These are phyloP conservation scores for Eustoma russellianum DNA, from an alignment of 257 asterid genomes.

Conservation along the genomic window DNA sequence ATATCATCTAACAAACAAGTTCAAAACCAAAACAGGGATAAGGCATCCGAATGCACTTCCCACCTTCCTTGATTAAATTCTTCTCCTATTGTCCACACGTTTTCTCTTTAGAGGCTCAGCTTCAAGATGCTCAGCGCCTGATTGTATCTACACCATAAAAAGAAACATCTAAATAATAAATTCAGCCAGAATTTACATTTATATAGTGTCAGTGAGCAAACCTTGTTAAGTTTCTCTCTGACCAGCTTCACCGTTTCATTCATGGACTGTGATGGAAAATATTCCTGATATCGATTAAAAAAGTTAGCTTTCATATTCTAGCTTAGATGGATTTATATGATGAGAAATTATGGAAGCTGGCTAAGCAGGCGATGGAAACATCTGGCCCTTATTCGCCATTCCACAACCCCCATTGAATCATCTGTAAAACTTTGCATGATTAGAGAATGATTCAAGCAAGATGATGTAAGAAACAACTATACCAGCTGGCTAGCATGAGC, in stretches of 20 bases:
- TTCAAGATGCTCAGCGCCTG: constrained; percentile 33
- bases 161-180: neutral
- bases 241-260: constrained; percentile 69
- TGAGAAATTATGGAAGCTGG: neutral
- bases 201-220: constrained; percentile 7
- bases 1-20: too few species aligned
- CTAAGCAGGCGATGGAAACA: neutral
- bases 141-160: constrained; percentile 39
- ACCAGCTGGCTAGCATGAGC: too few species aligned
- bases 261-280: constrained; percentile 73
- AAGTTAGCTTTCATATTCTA: neutral
- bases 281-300: constrained; percentile 36
- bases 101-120: constrained; percentile 49
- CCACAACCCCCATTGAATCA: neutral
- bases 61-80: constrained; percentile 29
- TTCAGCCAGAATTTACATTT: neutral
- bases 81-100: constrained; percentile 60
- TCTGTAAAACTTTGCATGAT: neutral
- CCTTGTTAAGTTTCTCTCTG: constrained; percentile 75
- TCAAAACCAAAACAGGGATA: too few species aligned
- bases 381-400: too few species aligned
- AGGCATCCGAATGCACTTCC: too few species aligned
- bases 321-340: neutral
- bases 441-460: neutral
- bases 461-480: too few species aligned